phyloP scores from a whole-genome alignment of 2,329 filamentous ascomycete species.

The Colletotrichum ledebouriae region DNA sequence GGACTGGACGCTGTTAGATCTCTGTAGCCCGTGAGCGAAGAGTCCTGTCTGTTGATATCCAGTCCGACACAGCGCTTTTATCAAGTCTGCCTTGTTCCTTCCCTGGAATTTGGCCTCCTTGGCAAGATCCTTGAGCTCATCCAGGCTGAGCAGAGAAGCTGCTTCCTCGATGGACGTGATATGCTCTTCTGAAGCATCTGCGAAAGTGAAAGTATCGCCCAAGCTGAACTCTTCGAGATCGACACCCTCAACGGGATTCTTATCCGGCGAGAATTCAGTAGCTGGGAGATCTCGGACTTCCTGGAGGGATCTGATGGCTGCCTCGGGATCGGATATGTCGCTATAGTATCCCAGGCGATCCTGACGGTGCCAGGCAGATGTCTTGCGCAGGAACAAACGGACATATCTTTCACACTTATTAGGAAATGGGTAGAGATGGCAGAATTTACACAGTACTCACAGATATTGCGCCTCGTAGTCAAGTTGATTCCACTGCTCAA shows the following conservation, averaged over 20 bases:
- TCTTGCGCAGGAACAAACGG: conserved; percentile 91
- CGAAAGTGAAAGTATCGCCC: conserved; percentile 77
- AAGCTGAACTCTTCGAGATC: conserved; percentile 61
- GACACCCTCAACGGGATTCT: conserved; percentile 48
- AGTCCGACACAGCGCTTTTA: conserved; percentile 78
- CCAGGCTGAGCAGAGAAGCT: conserved; percentile 82
- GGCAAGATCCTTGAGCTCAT: conserved; percentile 87
- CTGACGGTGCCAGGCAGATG: conserved; percentile 89
- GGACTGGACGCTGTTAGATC: conserved; percentile 73
- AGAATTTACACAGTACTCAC: conserved; percentile 63
- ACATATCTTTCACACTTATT: conserved; percentile 77
- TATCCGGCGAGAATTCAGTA: conserved; percentile 39
- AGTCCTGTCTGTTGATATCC: conserved; percentile 83
- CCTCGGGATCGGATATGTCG: conserved; percentile 81
- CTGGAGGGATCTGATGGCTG: conserved; percentile 77
- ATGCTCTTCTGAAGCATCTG: conserved; percentile 79
- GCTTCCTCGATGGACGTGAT: conserved; percentile 88
- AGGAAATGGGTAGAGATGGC: not conserved
- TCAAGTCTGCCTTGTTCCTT: conserved; percentile 86
- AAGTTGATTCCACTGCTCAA: conserved; percentile 79
- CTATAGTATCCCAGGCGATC: conserved; percentile 82
- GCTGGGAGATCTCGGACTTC: conserved; percentile 66
- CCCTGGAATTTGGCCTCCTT: conserved; percentile 90
- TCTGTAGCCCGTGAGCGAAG: conserved; percentile 75
- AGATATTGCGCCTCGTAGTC: conserved; percentile 91